Evolutionary conservation across 1,284 basidiomycete genomes (phyloP).

Genomic region (Ceratobasidium sp.): DNA sequence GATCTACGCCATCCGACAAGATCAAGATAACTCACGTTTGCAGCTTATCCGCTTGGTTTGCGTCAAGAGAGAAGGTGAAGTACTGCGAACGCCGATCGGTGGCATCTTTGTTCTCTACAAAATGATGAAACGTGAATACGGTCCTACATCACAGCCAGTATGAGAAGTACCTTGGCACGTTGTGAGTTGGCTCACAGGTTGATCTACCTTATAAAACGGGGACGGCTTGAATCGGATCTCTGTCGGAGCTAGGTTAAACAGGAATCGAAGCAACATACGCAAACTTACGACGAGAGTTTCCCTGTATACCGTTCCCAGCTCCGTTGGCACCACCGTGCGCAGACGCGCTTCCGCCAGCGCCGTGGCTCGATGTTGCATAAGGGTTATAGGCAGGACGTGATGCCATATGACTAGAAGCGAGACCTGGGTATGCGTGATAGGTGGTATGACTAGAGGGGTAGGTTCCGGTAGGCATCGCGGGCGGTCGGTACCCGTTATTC

Average conservation of each 20-base stretch:
- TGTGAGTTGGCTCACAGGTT: slow-evolving; percentile 70
- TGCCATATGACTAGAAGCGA: slow-evolving; percentile 21
- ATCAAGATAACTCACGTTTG: slow-evolving; percentile 63
- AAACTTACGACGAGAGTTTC: slow-evolving; percentile 29
- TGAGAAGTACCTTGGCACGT: slow-evolving; percentile 76
- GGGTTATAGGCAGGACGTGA: slow-evolving; percentile 28
- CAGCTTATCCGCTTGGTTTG: slow-evolving; percentile 75
- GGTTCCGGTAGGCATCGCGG: slow-evolving; percentile 34
- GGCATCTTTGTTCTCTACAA: slow-evolving; percentile 78
- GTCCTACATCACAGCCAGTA: background rate
- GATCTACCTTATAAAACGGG: slow-evolving; percentile 80
- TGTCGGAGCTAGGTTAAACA: slow-evolving; percentile 53
- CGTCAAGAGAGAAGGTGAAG: slow-evolving; percentile 72
- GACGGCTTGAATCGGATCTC: slow-evolving; percentile 83
- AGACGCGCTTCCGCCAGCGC: slow-evolving; percentile 29
- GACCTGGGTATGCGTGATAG: slow-evolving; percentile 34
- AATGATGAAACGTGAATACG: background rate
- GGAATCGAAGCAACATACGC: background rate
- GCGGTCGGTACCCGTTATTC: slow-evolving; percentile 16
- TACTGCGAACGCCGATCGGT: slow-evolving; percentile 78
- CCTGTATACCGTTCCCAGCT: slow-evolving; percentile 3
- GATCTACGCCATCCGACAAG: slow-evolving; percentile 1
- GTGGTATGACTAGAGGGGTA: slow-evolving; percentile 24
- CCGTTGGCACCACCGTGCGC: slow-evolving; percentile 6
- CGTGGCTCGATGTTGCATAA: slow-evolving; percentile 34